Percentiles rank a stretch among this genome's conserved stretches.
phyloP scores from a whole-genome alignment of 805 yeast species.

The Candida glaebosa region DNA sequence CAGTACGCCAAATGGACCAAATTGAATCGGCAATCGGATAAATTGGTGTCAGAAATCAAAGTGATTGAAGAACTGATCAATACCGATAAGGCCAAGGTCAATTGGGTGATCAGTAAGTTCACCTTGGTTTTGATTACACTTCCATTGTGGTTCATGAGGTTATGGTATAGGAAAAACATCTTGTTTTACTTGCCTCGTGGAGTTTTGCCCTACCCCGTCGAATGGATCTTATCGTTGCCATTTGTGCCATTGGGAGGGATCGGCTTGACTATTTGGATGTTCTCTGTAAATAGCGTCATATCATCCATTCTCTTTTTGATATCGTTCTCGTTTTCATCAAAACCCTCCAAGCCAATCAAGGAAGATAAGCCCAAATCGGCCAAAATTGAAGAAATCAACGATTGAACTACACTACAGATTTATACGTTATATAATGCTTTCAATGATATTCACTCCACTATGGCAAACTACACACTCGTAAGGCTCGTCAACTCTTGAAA shows the following conservation, averaged over 20 bases:
- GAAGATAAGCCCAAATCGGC: constrained; percentile 6
- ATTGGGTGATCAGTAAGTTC: constrained; percentile 25
- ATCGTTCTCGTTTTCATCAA: constrained; percentile 18
- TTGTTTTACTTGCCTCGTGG: constrained; percentile 59
- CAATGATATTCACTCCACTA: too few relatives aligned
- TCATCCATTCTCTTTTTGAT: constrained; percentile 16
- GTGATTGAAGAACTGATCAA: constrained; percentile 37
- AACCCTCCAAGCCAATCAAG: constrained; percentile 9
- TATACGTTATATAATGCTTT: background rate
- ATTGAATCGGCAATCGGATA: constrained; percentile 68
- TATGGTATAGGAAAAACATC: constrained; percentile 51
- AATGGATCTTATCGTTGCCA: constrained; percentile 61
- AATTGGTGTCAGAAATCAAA: constrained; percentile 50
- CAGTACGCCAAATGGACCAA: constrained; percentile 96
- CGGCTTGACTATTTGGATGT: constrained; percentile 58
- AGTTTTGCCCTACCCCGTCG: constrained; percentile 51
- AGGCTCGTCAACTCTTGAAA: constrained; percentile 7
- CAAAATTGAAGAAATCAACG: constrained; percentile 1
- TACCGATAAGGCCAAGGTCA: constrained; percentile 30
- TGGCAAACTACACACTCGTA: too few relatives aligned
- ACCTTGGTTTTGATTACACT: constrained; percentile 40
- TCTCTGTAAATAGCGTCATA: constrained; percentile 34
- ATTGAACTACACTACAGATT: background rate
- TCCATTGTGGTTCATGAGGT: constrained; percentile 47
- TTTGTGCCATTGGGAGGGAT: constrained; percentile 59